These are phyloP conservation scores for Aegilops bicornis DNA, from an alignment of 176 grass and related monocot genomes.

Conservation along the genomic window DNA sequence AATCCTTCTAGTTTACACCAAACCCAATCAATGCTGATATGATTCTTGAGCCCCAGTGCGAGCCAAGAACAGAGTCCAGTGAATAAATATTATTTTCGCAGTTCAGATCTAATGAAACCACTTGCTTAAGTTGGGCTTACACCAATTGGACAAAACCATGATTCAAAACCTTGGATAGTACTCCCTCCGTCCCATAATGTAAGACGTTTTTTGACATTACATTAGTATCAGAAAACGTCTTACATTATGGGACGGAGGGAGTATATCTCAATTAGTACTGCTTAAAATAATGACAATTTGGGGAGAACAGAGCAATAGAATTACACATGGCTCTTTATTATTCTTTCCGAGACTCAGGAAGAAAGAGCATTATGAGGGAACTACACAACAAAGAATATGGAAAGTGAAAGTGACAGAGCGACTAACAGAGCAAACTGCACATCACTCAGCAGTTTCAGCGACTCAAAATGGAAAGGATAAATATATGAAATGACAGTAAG, in stretches of 20 bases:
- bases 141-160: neutral
- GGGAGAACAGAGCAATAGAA: neutral
- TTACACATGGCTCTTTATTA: neutral
- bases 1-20: neutral
- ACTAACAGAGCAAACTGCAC: constrained; percentile 38
- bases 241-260: no score
- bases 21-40: neutral
- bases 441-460: constrained; percentile 32
- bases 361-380: neutral
- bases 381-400: neutral
- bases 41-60: neutral
- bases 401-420: neutral
- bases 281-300: neutral
- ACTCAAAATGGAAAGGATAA: neutral
- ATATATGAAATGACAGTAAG: neutral
- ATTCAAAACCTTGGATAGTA: neutral
- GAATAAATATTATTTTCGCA: neutral
- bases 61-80: neutral
- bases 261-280: neutral
- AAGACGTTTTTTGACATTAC: no score
- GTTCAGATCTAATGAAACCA: neutral
- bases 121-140: neutral
- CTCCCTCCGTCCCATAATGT: no score
- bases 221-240: no score
- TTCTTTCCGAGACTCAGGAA: neutral